phyloP scores from a whole-genome alignment of 306 rosid species.

The Inga oerstediana region DNA sequence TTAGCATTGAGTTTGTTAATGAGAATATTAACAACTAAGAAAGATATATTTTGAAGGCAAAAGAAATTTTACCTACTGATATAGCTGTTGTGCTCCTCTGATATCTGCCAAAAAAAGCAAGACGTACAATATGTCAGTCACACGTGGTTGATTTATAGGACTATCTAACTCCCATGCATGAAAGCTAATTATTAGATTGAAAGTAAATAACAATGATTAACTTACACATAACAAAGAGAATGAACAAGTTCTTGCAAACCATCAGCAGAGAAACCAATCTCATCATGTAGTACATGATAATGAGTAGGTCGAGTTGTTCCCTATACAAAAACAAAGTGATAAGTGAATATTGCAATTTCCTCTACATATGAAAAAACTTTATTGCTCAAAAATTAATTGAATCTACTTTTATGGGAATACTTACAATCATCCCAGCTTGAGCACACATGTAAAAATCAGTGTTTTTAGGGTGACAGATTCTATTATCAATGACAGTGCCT shows the following conservation, averaged over 20 bases:
- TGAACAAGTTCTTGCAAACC: slow-evolving; percentile 46
- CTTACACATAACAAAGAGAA: slow-evolving; percentile 46
- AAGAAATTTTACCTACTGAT: slow-evolving; percentile 37
- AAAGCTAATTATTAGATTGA: background rate
- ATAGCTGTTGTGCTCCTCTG: slow-evolving; percentile 50
- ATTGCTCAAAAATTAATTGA: background rate
- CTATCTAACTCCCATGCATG: background rate
- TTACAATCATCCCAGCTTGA: slow-evolving; percentile 45
- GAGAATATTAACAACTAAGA: background rate
- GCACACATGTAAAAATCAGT: slow-evolving; percentile 54
- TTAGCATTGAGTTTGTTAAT: background rate
- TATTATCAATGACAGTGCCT: slow-evolving; percentile 48
- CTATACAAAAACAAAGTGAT: slow-evolving; percentile 5
- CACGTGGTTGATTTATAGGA: background rate
- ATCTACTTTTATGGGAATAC: slow-evolving; percentile 22
- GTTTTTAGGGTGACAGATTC: slow-evolving; percentile 36
- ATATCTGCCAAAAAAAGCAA: slow-evolving; percentile 15
- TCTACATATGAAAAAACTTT: background rate
- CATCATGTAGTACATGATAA: slow-evolving; percentile 44
- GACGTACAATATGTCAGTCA: background rate
- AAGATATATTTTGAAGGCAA: background rate
- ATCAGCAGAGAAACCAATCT: slow-evolving; percentile 44
- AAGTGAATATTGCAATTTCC: background rate
- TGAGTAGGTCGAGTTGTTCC: slow-evolving; percentile 53
- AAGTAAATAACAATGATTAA: background rate